A percentile compares a stretch with the other conserved stretches of the same genome.
Conservation (phyloP, 345 rosid species). For the Salix brachista region DNA sequence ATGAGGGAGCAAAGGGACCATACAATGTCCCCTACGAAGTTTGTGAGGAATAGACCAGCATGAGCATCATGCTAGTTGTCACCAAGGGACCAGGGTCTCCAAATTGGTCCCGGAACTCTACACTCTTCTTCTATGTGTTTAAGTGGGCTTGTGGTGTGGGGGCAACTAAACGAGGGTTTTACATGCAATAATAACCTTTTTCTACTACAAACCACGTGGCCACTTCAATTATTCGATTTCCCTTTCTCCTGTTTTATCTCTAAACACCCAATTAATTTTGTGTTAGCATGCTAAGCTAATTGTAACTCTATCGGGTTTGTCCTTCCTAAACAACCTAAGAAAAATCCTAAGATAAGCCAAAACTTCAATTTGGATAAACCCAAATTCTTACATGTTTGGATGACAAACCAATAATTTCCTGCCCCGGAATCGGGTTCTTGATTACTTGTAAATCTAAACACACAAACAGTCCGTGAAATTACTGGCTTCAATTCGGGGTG, state of each 20-base stretch:
- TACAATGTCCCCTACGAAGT: slow-evolving; percentile 46
- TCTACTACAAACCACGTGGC: slow-evolving; percentile 55
- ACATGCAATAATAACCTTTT: slow-evolving; percentile 47
- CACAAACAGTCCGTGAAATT: neutral
- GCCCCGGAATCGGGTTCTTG: slow-evolving; percentile 3
- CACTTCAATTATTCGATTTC: slow-evolving; percentile 24
- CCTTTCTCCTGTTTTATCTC: neutral
- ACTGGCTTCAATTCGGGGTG: neutral
- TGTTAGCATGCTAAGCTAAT: no score
- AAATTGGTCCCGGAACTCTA: slow-evolving; percentile 23
- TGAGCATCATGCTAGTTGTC: slow-evolving; percentile 54
- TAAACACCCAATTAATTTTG: no score
- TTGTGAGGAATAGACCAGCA: slow-evolving; percentile 42
- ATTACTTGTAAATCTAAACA: neutral
- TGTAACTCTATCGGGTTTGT: neutral
- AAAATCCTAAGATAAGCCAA: neutral
- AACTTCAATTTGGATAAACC: neutral
- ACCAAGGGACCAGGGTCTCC: slow-evolving; percentile 14
- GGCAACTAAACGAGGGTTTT: slow-evolving; percentile 41
- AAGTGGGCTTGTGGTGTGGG: slow-evolving; percentile 26
- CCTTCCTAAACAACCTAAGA: neutral
- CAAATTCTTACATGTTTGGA: neutral
- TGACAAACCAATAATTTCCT: slow-evolving; percentile 17
- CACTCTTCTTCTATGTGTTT: neutral
- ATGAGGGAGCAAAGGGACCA: slow-evolving; percentile 31